Conservation (phyloP, 2,329 filamentous ascomycete species). For the Cytospora piceicola region DNA sequence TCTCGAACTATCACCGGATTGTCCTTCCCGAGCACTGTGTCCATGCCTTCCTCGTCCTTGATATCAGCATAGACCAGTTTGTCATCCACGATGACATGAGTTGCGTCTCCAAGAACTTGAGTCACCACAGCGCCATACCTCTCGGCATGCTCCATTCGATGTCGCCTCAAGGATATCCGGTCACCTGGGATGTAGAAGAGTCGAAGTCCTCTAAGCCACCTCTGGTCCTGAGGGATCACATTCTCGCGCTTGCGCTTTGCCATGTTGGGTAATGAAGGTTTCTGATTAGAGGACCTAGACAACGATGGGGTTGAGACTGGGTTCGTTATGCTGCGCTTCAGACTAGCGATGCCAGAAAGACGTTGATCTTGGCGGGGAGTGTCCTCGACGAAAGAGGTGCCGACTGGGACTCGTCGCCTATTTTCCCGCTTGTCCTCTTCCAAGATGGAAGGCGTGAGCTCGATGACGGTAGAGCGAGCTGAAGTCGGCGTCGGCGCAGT, state of each 20-base stretch:
- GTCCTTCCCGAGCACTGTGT: conserved; percentile 36
- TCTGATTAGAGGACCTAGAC: conserved; percentile 26
- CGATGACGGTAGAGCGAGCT: not conserved
- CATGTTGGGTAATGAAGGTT: conserved; percentile 36
- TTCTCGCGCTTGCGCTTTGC: conserved; percentile 53
- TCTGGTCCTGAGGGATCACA: conserved; percentile 53
- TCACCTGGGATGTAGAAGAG: conserved; percentile 85
- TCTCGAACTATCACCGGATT: conserved; percentile 65
- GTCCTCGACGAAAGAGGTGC: conserved; percentile 38
- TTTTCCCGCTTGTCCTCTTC: conserved; percentile 7
- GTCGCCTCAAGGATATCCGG: conserved; percentile 68
- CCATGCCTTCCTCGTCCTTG: conserved; percentile 52
- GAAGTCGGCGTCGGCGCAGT: conserved; percentile 8
- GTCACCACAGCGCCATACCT: conserved; percentile 78
- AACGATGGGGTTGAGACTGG: conserved; percentile 35
- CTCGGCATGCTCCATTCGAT: conserved; percentile 74
- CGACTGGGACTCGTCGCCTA: conserved; percentile 21
- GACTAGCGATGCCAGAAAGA: conserved; percentile 28
- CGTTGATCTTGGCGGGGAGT: conserved; percentile 38
- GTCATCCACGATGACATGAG: conserved; percentile 81
- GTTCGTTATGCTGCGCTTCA: conserved; percentile 39
- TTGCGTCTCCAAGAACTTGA: conserved; percentile 62
- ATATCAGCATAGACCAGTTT: conserved; percentile 67
- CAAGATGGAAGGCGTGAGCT: conserved; percentile 17
- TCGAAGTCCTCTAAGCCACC: conserved; percentile 62